A percentile compares a stretch with the other conserved stretches of the same genome.
phyloP scores from a whole-genome alignment of 768 basidiomycete genomes.

The Pulveroboletus sp. region DNA sequence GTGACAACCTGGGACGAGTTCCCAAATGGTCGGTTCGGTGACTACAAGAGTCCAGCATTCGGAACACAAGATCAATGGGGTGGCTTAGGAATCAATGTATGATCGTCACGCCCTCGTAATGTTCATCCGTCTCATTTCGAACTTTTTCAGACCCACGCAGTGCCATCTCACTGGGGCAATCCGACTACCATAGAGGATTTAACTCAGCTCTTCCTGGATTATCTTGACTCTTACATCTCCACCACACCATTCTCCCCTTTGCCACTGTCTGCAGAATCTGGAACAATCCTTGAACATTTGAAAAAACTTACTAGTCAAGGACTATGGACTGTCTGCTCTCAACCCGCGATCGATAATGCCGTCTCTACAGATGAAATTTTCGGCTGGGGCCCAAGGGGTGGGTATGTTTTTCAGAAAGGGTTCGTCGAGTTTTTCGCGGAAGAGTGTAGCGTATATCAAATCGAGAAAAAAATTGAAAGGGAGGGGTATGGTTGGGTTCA shows the following conservation, averaged over 20 bases:
- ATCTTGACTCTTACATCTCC: slow-evolving; percentile 69
- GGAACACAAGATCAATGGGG: slow-evolving; percentile 82
- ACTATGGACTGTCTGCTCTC: slow-evolving; percentile 97
- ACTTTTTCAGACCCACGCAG: slow-evolving; percentile 51
- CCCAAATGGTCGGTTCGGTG: slow-evolving; percentile 97
- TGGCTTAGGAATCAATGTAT: slow-evolving; percentile 58
- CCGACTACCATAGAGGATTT: slow-evolving; percentile 63
- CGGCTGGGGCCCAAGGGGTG: slow-evolving; percentile 91
- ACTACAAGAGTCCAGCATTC: slow-evolving; percentile 95
- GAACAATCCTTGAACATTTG: slow-evolving; percentile 74
- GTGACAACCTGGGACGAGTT: slow-evolving; percentile 92
- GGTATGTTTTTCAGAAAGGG: slow-evolving; percentile 96
- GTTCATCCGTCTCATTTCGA: background rate
- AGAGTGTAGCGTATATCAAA: slow-evolving; percentile 48
- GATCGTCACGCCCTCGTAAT: slow-evolving; percentile 12
- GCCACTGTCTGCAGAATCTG: slow-evolving; percentile 80
- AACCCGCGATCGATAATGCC: slow-evolving; percentile 87
- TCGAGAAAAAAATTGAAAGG: slow-evolving; percentile 56
- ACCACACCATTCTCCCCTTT: slow-evolving; percentile 88
- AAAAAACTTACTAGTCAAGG: slow-evolving; percentile 71
- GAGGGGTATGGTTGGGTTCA: slow-evolving; percentile 68
- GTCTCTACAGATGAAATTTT: slow-evolving; percentile 72
- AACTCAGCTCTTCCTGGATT: slow-evolving; percentile 72
- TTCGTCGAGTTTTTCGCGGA: slow-evolving; percentile 97
- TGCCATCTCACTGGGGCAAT: slow-evolving; percentile 72